phyloP scores from a whole-genome alignment of 495 filamentous ascomycete genomes.

The Aspergillus baeticus region DNA sequence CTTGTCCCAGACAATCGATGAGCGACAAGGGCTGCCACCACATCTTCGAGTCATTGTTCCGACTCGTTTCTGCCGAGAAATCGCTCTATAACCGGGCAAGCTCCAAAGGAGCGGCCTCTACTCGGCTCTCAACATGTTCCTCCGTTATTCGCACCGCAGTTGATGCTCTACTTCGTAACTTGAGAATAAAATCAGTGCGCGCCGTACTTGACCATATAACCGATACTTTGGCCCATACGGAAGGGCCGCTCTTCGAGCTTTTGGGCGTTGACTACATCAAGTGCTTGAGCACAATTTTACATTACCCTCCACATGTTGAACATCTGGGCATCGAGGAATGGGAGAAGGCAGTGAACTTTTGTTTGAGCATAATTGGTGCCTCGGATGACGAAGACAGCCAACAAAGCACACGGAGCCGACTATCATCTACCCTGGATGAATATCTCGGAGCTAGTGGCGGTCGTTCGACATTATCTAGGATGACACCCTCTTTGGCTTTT shows the following conservation, averaged over 20 bases:
- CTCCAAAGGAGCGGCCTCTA: constrained; percentile 42
- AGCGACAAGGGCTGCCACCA: constrained; percentile 77
- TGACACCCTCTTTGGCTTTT: constrained; percentile 26
- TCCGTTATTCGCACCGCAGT: constrained; percentile 69
- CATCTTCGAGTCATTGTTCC: constrained; percentile 80
- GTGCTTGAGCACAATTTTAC: constrained; percentile 66
- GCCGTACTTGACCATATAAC: constrained; percentile 78
- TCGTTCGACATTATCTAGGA: constrained; percentile 33
- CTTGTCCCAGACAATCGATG: constrained; percentile 43
- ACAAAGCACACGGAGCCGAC: constrained; percentile 27
- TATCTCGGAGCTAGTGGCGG: constrained; percentile 23
- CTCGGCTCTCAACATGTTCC: constrained; percentile 69
- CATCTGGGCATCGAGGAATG: constrained; percentile 67
- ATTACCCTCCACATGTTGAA: constrained; percentile 73
- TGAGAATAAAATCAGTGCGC: constrained; percentile 74
- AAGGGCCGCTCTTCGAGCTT: constrained; percentile 65
- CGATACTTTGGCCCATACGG: constrained; percentile 62
- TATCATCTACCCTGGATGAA: constrained; percentile 27
- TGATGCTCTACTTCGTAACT: constrained; percentile 60
- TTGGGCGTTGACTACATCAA: constrained; percentile 77
- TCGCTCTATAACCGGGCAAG: constrained; percentile 57
- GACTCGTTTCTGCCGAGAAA: constrained; percentile 64
- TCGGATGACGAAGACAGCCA: constrained; percentile 28
- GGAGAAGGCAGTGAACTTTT: constrained; percentile 68
- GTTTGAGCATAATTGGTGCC: constrained; percentile 32